Evolutionary conservation across 768 basidiomycete genomes (phyloP).

Genomic region (Mrakia gelida): DNA sequence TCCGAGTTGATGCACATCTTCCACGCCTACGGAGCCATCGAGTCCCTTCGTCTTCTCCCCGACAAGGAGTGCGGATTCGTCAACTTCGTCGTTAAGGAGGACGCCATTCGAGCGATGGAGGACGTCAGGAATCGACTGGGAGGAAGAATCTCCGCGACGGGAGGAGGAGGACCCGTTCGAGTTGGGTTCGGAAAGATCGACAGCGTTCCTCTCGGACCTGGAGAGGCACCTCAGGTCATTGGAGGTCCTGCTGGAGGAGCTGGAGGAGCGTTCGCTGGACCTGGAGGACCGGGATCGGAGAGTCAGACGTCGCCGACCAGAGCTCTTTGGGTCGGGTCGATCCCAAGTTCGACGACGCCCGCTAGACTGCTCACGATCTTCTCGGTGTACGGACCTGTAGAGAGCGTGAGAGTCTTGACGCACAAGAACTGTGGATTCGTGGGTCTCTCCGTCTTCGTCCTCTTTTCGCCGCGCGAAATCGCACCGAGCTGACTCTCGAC

Average conservation of each 20-base stretch:
- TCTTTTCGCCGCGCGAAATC: background rate
- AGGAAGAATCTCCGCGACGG: slow-evolving; percentile 74
- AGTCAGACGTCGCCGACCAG: slow-evolving; percentile 87
- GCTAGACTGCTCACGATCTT: slow-evolving; percentile 93
- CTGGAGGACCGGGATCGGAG: slow-evolving; percentile 75
- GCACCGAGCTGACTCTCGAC: background rate
- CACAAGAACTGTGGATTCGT: slow-evolving; percentile 92
- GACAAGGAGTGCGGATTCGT: slow-evolving; percentile 99
- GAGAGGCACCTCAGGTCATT: slow-evolving; percentile 20
- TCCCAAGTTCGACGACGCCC: slow-evolving; percentile 90
- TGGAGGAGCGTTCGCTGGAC: slow-evolving; percentile 23
- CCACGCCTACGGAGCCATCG: slow-evolving; percentile 93
- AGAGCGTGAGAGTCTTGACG: slow-evolving; percentile 89
- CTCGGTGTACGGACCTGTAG: slow-evolving; percentile 94
- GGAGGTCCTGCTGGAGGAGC: slow-evolving; percentile 25
- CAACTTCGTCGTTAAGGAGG: slow-evolving; percentile 91
- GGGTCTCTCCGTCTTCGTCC: background rate
- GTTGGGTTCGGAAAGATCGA: slow-evolving; percentile 98
- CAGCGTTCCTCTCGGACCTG: slow-evolving; percentile 68
- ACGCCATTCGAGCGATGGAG: slow-evolving; percentile 96
- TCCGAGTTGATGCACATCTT: slow-evolving; percentile 94
- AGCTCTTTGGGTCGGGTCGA: slow-evolving; percentile 96
- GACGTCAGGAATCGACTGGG: slow-evolving; percentile 94
- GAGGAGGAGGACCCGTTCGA: slow-evolving; percentile 74
- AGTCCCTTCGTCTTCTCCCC: slow-evolving; percentile 86